Evolutionary conservation across 805 yeast species (phyloP).

Genomic region (Wickerhamiella galacta): DNA sequence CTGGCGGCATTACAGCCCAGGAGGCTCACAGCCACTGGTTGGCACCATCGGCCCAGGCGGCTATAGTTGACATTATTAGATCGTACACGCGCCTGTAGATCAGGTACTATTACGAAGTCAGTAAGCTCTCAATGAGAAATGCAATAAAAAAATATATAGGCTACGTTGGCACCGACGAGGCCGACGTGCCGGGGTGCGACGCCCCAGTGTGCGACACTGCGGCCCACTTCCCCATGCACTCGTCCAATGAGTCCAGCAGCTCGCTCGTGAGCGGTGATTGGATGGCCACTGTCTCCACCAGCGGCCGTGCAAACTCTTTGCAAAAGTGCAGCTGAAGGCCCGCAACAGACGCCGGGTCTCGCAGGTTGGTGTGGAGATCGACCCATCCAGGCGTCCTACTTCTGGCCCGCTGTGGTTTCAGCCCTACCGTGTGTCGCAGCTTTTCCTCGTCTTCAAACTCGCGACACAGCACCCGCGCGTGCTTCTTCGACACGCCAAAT

Average conservation of each 20-base stretch:
- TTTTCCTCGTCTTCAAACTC: conserved; percentile 1
- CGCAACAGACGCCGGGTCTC: conserved; percentile 58
- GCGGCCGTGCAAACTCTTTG: conserved; percentile 58
- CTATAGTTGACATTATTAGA: too few relatives aligned
- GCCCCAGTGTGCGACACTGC: too few relatives aligned
- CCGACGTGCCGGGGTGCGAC: too few relatives aligned
- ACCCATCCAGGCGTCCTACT: not conserved
- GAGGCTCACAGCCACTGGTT: conserved; percentile 1
- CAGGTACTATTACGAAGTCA: too few relatives aligned
- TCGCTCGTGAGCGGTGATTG: too few relatives aligned
- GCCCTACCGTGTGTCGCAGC: not conserved
- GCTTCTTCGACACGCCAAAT: conserved; percentile 17
- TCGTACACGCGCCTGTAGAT: too few relatives aligned
- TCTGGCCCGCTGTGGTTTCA: not conserved
- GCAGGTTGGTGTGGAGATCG: conserved; percentile 5
- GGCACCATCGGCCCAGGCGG: not conserved
- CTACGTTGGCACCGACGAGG: too few relatives aligned
- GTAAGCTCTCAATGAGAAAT: too few relatives aligned
- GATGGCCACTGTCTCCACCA: conserved; percentile 40
- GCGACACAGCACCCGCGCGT: not conserved
- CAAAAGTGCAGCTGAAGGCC: conserved; percentile 77
- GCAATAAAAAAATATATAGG: too few relatives aligned
- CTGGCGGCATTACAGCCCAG: conserved; percentile 1
- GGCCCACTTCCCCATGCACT: too few relatives aligned
- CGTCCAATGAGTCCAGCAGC: too few relatives aligned